Base-by-base conservation (phyloP, 306 rosid genomes). In the Chamaecrista fasciculata region DNA sequence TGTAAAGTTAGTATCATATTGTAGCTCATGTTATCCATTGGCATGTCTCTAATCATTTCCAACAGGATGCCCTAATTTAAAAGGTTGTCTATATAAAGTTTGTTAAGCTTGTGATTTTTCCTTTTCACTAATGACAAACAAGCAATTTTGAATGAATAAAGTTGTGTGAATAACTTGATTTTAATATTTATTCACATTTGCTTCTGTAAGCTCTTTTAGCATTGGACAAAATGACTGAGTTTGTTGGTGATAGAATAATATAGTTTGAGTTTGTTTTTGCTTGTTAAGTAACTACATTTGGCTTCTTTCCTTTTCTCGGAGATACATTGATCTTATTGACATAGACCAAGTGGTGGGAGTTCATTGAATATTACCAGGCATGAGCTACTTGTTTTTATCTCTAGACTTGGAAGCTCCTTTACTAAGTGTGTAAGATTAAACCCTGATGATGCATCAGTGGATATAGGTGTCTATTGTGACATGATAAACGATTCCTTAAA, bases 81-180 rank as follows among this genome's bases (percentile, higher is more conserved):
- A 67, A 51, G 16, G 36, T 67, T 37, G 18, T 46, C 15, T 48
- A n/a, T 46, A 21, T 60, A 76, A 62, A 76, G 59, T 49, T 69
- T 23, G 53, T 4, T 47, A 47, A 18, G 55, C 24, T 49, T 21
- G 55, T 50, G 15, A 16, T 47, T 4, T 49, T 49, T 49, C n/a
- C 4, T 23, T 67, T 50, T 15, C 55, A 67, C 73, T 37, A 31
- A 29, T 55, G 50, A 65, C 62, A 46, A 59, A 31, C 40, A 67
- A 72, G 24, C 47, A 15, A 16, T 56, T 40, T 1, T 28, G 65
- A 71, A 28, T 11, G 16, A 56, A 44, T 23, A 16, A 36, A 23
- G 29, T 67, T 34, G 3, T 14, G 40, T 69, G 56, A n/a, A n/a
- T n/a, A n/a, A 46, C 66, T 55, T 70, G 55, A 28, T 56, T 65